Evolutionary conservation across 2,329 filamentous ascomycete genomes (phyloP).

Genomic region (Elsinoe ampelina): DNA sequence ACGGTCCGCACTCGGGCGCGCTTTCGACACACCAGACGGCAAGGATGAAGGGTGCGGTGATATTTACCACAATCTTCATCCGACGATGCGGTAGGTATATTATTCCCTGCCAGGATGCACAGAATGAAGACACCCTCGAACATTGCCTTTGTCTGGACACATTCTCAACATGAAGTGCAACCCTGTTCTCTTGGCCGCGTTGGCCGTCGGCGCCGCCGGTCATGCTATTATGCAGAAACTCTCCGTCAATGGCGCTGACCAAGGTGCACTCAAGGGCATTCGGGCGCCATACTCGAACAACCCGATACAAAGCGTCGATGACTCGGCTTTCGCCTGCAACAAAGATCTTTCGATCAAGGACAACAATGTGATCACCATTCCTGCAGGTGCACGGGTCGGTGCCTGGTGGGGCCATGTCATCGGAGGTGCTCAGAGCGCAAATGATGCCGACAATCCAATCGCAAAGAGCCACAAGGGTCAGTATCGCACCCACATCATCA

Average conservation of each 20-base stretch:
- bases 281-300: slow-evolving; percentile 38
- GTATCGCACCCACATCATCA: not conserved
- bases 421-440: slow-evolving; percentile 12
- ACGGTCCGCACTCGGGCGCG: too few relatives aligned
- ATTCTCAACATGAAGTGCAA: not conserved
- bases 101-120: too few relatives aligned
- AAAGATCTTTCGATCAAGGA: slow-evolving; percentile 22
- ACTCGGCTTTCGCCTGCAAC: slow-evolving; percentile 24
- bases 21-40: too few relatives aligned
- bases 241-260: slow-evolving; percentile 40
- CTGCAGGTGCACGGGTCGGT: not conserved
- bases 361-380: not conserved
- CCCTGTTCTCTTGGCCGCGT: not conserved
- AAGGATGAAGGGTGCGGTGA: too few relatives aligned
- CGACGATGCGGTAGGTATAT: too few relatives aligned
- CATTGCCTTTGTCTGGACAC: too few relatives aligned
- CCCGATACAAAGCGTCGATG: slow-evolving; percentile 39
- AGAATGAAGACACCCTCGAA: too few relatives aligned
- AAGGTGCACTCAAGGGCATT: slow-evolving; percentile 38
- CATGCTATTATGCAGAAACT: slow-evolving; percentile 46
- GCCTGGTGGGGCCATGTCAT: slow-evolving; percentile 12
- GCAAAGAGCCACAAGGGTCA: slow-evolving; percentile 4
- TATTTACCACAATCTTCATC: too few relatives aligned
- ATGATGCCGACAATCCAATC: slow-evolving; percentile 1
- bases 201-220: not conserved